Conservation (phyloP, 441 rosid species). For the Kokia cookei region DNA sequence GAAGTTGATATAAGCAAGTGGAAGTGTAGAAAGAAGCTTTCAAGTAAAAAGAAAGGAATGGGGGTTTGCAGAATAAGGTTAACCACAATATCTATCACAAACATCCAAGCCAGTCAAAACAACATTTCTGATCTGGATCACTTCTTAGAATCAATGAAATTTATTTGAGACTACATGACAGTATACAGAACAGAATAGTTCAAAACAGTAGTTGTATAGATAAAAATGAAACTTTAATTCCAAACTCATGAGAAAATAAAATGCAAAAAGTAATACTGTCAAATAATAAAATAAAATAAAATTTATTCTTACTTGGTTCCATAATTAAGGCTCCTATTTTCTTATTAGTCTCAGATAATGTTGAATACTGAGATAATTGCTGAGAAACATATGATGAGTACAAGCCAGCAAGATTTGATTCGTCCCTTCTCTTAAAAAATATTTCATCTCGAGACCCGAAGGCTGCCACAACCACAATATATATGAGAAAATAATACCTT, state of each 20-base stretch:
- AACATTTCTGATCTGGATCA: not conserved
- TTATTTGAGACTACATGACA: not conserved
- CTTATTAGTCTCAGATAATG: slow-evolving; percentile 15
- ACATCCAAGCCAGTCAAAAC: not conserved
- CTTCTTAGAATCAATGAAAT: not conserved
- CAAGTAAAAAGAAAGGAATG: no score
- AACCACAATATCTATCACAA: not conserved
- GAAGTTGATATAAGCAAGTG: not conserved
- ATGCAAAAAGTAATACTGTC: not conserved
- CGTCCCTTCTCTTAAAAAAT: slow-evolving; percentile 58
- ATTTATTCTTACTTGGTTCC: slow-evolving; percentile 71
- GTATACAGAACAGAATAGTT: not conserved
- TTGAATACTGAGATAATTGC: slow-evolving; percentile 33
- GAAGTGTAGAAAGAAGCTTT: not conserved
- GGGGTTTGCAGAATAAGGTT: not conserved
- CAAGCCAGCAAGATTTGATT: slow-evolving; percentile 47
- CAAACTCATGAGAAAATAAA: not conserved
- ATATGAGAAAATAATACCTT: slow-evolving; percentile 7
- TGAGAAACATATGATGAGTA: slow-evolving; percentile 59
- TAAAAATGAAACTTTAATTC: not conserved
- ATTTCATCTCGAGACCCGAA: slow-evolving; percentile 62
- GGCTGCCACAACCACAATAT: slow-evolving; percentile 35
- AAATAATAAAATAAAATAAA: not conserved
- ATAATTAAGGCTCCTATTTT: slow-evolving; percentile 80
- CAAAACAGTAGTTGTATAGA: not conserved